phyloP scores from a whole-genome alignment of 768 basidiomycete genomes.

The Podaxis sp. region DNA sequence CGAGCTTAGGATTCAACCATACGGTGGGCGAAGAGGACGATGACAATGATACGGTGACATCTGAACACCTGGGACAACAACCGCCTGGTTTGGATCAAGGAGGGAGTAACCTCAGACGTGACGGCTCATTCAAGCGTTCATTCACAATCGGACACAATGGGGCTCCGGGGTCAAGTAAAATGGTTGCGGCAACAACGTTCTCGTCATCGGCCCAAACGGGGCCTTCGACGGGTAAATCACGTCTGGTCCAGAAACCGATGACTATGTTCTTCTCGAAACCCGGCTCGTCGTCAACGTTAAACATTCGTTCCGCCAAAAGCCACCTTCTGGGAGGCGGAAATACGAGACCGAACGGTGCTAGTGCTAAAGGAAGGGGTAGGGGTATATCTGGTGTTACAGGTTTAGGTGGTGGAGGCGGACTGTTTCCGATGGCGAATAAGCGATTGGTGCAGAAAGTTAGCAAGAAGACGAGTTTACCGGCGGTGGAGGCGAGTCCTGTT shows the following conservation, averaged over 20 bases:
- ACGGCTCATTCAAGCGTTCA: conserved; percentile 16
- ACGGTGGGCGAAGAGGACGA: conserved; percentile 26
- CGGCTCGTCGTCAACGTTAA: conserved; percentile 7
- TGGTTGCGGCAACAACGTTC: neutral
- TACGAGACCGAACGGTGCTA: conserved; percentile 12
- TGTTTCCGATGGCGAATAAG: conserved; percentile 4
- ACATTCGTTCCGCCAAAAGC: conserved; percentile 6
- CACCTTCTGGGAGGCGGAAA: neutral
- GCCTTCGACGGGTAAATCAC: conserved; percentile 14
- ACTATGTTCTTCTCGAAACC: conserved; percentile 20
- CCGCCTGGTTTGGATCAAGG: conserved; percentile 11
- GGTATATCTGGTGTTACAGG: conserved; percentile 27
- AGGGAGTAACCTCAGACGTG: neutral
- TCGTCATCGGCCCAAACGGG: conserved; percentile 8
- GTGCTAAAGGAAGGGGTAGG: conserved; percentile 12
- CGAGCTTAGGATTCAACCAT: conserved; percentile 63
- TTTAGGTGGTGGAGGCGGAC: conserved; percentile 16
- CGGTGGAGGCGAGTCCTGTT: conserved; percentile 44
- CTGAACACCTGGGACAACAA: conserved; percentile 17
- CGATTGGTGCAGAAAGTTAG: conserved; percentile 34
- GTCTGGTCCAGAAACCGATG: conserved; percentile 24
- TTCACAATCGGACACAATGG: conserved; percentile 17
- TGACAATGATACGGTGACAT: conserved; percentile 17
- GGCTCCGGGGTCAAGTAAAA: conserved; percentile 9
- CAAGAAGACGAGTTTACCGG: conserved; percentile 41